These are phyloP conservation scores for Austroboletus olivaceoglutinosus DNA, from an alignment of 1,284 basidiomycete species.

Conservation along the genomic window DNA sequence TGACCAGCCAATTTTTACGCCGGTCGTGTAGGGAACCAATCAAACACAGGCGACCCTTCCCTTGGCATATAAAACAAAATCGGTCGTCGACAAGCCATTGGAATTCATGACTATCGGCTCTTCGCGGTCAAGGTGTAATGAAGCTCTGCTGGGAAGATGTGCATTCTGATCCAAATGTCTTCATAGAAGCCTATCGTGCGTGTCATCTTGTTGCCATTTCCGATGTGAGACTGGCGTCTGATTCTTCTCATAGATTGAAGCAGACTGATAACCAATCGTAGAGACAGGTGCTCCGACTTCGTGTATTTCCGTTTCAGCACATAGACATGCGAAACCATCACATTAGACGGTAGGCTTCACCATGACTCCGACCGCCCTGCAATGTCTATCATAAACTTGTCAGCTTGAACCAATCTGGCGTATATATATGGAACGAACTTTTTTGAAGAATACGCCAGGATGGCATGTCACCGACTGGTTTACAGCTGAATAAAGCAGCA, in stretches of 20 bases:
- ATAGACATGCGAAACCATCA: not conserved
- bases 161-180: constrained; percentile 1
- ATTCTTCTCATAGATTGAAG: not conserved
- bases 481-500: no score
- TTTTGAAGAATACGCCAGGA: not conserved
- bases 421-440: not conserved
- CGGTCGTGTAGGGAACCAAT: no score
- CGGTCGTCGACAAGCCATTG: constrained; percentile 14
- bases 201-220: constrained; percentile 7
- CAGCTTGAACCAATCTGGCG: constrained; percentile 2
- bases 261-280: not conserved
- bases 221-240: constrained; percentile 8
- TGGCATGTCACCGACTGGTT: not conserved
- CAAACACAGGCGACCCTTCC: no score
- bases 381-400: not conserved
- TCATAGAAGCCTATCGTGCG: constrained; percentile 14
- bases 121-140: not conserved
- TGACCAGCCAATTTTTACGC: no score
- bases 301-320: not conserved
- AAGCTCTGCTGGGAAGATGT: no score
- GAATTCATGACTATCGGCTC: not conserved
- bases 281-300: not conserved
- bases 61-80: constrained; percentile 5
- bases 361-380: not conserved
- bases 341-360: not conserved